Percentiles rank a stretch among this genome's conserved stretches.
Evolutionary conservation across 2,329 filamentous ascomycete genomes (phyloP).

Genomic region (Lomentospora prolificans): DNA sequence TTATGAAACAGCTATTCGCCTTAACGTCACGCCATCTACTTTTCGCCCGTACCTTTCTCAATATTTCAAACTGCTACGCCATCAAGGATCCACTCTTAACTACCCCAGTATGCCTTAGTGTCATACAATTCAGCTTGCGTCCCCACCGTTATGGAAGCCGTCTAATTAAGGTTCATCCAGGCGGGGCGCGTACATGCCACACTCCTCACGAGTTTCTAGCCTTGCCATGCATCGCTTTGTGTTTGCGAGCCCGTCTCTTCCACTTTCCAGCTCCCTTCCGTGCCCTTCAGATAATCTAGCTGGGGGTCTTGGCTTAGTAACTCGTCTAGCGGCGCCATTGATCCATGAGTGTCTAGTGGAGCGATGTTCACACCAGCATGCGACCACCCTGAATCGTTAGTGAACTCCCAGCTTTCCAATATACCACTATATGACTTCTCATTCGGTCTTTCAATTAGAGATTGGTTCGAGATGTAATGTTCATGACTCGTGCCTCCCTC

Average conservation of each 20-base stretch:
- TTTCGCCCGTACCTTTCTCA: too few species aligned
- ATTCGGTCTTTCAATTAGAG: constrained; percentile 6
- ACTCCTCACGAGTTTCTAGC: too few species aligned
- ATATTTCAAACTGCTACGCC: too few species aligned
- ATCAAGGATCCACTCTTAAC: too few species aligned
- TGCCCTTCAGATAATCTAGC: constrained; percentile 21
- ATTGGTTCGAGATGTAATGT: background rate
- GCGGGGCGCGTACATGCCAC: too few species aligned
- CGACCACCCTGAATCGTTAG: background rate
- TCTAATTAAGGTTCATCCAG: too few species aligned
- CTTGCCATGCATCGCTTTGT: constrained; percentile 1
- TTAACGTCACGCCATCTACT: too few species aligned
- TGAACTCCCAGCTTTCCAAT: background rate
- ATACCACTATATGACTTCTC: background rate
- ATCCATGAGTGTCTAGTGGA: constrained; percentile 8
- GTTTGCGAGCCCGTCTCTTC: constrained; percentile 19
- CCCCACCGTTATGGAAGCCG: too few species aligned
- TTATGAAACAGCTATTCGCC: too few species aligned
- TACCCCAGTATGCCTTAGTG: too few species aligned
- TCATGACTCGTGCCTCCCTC: background rate
- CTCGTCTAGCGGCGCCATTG: constrained; percentile 14
- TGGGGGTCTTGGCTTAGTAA: constrained; percentile 15
- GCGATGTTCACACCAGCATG: background rate
- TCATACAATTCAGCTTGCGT: too few species aligned
- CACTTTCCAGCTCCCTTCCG: constrained; percentile 24